Percentiles rank a stretch among this genome's conserved stretches.
phyloP scores from a whole-genome alignment of 1,284 basidiomycete species.

The Apiotrichum akiyoshidainum region DNA sequence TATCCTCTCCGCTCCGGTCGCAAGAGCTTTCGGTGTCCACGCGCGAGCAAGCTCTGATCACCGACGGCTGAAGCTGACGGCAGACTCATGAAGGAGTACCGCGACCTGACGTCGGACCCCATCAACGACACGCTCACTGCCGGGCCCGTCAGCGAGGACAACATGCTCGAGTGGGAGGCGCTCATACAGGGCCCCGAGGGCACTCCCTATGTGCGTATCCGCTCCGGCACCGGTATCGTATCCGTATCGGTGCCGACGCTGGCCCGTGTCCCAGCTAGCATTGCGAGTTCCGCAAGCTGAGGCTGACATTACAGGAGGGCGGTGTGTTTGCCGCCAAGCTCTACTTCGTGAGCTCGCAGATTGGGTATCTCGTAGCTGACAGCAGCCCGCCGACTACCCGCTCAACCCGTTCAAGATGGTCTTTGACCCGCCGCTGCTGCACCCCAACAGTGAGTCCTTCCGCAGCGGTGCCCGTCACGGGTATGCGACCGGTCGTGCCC shows the following conservation, averaged over 20 bases:
- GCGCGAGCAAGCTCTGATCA: too few relatives aligned
- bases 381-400: conserved; percentile 84
- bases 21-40: too few relatives aligned
- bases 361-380: too few relatives aligned
- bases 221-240: too few relatives aligned
- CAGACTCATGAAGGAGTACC: conserved; percentile 88
- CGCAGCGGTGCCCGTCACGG: too few relatives aligned
- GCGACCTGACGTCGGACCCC: conserved; percentile 66
- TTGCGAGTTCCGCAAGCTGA: background rate
- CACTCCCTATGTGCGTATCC: conserved; percentile 78
- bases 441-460: conserved; percentile 80
- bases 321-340: conserved; percentile 92
- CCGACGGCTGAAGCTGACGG: too few relatives aligned
- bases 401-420: conserved; percentile 97
- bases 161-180: conserved; percentile 98
- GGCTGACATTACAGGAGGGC: conserved; percentile 65
- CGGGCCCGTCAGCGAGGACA: conserved; percentile 81
- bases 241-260: too few relatives aligned
- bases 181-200: conserved; percentile 94
- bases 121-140: conserved; percentile 80
- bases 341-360: conserved; percentile 78
- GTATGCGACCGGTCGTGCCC: too few relatives aligned
- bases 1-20: too few relatives aligned
- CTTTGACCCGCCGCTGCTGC: conserved; percentile 94
- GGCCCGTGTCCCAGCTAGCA: background rate